These are phyloP conservation scores for Magnusiomyces sp. DNA, from an alignment of 1,139 yeast species.

Conservation along the genomic window DNA sequence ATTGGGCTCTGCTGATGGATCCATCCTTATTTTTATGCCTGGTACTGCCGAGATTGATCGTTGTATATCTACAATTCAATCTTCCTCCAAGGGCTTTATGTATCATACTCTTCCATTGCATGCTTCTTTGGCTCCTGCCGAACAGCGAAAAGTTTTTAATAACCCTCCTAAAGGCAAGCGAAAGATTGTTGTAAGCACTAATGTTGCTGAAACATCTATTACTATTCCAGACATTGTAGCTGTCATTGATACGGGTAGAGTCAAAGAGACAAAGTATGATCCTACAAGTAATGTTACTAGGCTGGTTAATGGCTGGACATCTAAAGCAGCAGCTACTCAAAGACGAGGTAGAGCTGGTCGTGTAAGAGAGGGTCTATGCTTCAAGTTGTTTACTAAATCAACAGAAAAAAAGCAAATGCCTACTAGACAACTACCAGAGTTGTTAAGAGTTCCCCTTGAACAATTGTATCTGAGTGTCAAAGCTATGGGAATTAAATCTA, in stretches of 20 bases:
- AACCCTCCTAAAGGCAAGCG: conserved; percentile 45
- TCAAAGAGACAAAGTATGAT: conserved; percentile 69
- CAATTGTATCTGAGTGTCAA: conserved; percentile 75
- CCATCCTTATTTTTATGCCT: conserved; percentile 77
- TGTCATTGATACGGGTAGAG: conserved; percentile 82
- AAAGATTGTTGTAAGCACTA: conserved; percentile 84
- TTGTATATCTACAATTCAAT: conserved; percentile 34
- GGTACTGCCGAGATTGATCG: conserved; percentile 83
- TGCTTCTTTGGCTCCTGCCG: conserved; percentile 76
- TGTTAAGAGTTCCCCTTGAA: conserved; percentile 72
- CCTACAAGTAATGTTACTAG: conserved; percentile 57
- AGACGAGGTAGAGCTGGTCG: conserved; percentile 99
- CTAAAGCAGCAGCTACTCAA: conserved; percentile 85
- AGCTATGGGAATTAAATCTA: conserved; percentile 77
- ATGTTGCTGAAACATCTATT: conserved; percentile 74
- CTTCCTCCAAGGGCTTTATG: conserved; percentile 15
- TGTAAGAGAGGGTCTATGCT: conserved; percentile 73
- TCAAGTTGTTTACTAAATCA: conserved; percentile 62
- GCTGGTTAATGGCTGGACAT: conserved; percentile 77
- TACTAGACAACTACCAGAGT: conserved; percentile 79
- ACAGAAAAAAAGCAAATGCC: conserved; percentile 51
- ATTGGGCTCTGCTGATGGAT: conserved; percentile 48
- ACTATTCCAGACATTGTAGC: conserved; percentile 93
- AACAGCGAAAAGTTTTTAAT: conserved; percentile 67
- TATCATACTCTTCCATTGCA: conserved; percentile 62